These are phyloP conservation scores for Lanmaoa pseudosensibilis DNA, from an alignment of 768 basidiomycete genomes.

Conservation along the genomic window DNA sequence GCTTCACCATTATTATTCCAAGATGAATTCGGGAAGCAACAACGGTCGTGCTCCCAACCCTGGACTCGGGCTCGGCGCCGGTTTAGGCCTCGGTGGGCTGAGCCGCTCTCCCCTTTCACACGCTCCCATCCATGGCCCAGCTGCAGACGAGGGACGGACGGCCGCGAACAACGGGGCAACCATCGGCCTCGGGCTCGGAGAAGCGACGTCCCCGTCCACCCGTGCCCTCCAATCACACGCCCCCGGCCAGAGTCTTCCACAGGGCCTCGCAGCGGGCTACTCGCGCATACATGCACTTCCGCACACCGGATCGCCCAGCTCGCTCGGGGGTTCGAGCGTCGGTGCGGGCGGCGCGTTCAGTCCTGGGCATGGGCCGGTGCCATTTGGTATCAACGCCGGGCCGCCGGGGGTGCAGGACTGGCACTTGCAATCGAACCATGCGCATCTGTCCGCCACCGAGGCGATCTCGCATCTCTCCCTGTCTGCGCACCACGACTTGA, in stretches of 20 bases:
- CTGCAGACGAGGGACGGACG: slow-evolving; percentile 27
- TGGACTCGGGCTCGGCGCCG: slow-evolving; percentile 23
- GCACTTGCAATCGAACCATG: slow-evolving; percentile 29
- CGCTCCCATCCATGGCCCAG: slow-evolving; percentile 27
- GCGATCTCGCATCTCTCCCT: slow-evolving; percentile 24
- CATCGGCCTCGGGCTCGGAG: slow-evolving; percentile 26
- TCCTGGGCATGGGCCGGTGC: slow-evolving; percentile 32
- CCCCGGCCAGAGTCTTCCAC: slow-evolving; percentile 88
- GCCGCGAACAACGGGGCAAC: slow-evolving; percentile 8
- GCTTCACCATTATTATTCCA: slow-evolving; percentile 64
- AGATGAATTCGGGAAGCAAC: slow-evolving; percentile 38
- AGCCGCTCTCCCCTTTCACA: slow-evolving; percentile 33
- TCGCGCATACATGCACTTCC: slow-evolving; percentile 82
- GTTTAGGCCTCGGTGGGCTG: slow-evolving; percentile 25
- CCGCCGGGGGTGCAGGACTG: slow-evolving; percentile 22
- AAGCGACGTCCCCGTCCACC: slow-evolving; percentile 60
- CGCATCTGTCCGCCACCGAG: slow-evolving; percentile 19
- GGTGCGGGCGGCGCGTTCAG: slow-evolving; percentile 29
- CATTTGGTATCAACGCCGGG: slow-evolving; percentile 32
- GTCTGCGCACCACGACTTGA: slow-evolving; percentile 26
- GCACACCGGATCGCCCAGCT: slow-evolving; percentile 38
- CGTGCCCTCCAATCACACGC: slow-evolving; percentile 86
- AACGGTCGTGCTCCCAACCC: slow-evolving; percentile 29
- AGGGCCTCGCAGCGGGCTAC: slow-evolving; percentile 88
- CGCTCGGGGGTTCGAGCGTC: slow-evolving; percentile 28